phyloP scores from a whole-genome alignment of 1,284 basidiomycete species.

The Phenoliferia sp. region DNA sequence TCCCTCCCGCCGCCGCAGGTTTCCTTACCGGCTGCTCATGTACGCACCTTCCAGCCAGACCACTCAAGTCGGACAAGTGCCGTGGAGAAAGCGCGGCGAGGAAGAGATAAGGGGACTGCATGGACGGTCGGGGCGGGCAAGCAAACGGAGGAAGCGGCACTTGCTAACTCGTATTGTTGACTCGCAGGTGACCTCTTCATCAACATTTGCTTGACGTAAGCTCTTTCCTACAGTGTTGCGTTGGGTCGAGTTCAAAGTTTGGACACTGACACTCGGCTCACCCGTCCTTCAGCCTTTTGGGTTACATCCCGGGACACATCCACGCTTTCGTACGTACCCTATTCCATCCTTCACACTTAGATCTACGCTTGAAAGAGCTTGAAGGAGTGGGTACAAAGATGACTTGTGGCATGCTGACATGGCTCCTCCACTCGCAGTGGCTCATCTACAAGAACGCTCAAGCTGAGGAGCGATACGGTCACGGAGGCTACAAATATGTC shows the following conservation, averaged over 20 bases:
- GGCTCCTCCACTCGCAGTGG: slow-evolving; percentile 41
- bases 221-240: background rate
- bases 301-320: slow-evolving; percentile 43
- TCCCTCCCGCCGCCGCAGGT: slow-evolving; percentile 55
- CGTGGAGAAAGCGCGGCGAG: background rate
- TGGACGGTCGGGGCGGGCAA: background rate
- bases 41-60: background rate
- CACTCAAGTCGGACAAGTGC: background rate
- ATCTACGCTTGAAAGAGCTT: too few species aligned
- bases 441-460: slow-evolving; percentile 70
- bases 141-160: background rate
- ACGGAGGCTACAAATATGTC: slow-evolving; percentile 60
- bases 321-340: slow-evolving; percentile 42
- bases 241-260: background rate
- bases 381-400: too few species aligned
- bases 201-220: slow-evolving; percentile 50
- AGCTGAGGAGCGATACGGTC: slow-evolving; percentile 68
- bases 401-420: background rate
- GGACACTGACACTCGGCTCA: background rate
- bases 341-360: background rate
- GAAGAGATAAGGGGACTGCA: background rate
- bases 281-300: background rate
- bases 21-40: slow-evolving; percentile 72
- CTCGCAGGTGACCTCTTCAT: slow-evolving; percentile 60
- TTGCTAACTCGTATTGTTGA: background rate